Evolutionary conservation across 2,329 filamentous ascomycete genomes (phyloP), one percentile per base, ranked within the genome.

Genomic region (Chlorencoelia australis): DNA sequence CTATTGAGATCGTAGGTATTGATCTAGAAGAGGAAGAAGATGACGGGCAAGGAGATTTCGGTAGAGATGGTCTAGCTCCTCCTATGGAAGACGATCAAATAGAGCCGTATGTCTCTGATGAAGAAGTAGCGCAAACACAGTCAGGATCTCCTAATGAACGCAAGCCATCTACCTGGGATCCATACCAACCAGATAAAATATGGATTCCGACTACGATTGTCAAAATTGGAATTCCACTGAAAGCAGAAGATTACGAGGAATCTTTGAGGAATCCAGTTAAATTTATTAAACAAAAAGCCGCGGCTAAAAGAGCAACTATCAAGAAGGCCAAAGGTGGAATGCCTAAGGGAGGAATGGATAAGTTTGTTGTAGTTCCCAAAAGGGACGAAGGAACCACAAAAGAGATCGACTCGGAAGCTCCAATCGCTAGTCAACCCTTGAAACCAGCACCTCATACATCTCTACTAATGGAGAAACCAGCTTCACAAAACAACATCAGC

Each of bases 1-100:
- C 91, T 0, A 68, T 75, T 2, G 71, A 82, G 19, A 69, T 95
- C 11, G 84, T 94, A 2, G 76, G 77, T 0, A 69, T 96, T 25
- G 77, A 94, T 51, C 62, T 95, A 16, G 71, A 75, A 8, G 66
- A 69, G 0, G 88, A 95, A 54, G 71, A 75, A 19, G 79, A 83
- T 11, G 45, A 53, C 28, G 48, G 53, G 30, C 46, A 38, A 4
- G 40, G 37, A 37, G 51, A 57, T 28, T 68, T 61, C 44, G 68
- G 65, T 1, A 65, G 74, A 18, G 64, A 64, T 30, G 73, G 72
- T 0, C 56, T 78, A 10, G 73, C 74, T 2, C 63, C 76, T n/a
- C 33, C 48, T 25, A 74, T 75, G 44, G 75, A 72, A 41, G 79
- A 85, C 35, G 76, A 83, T 24, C 79, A 83, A 7, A 62, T 73